Conservation (phyloP, 306 rosid species). For the Mimosa bimucronata region DNA sequence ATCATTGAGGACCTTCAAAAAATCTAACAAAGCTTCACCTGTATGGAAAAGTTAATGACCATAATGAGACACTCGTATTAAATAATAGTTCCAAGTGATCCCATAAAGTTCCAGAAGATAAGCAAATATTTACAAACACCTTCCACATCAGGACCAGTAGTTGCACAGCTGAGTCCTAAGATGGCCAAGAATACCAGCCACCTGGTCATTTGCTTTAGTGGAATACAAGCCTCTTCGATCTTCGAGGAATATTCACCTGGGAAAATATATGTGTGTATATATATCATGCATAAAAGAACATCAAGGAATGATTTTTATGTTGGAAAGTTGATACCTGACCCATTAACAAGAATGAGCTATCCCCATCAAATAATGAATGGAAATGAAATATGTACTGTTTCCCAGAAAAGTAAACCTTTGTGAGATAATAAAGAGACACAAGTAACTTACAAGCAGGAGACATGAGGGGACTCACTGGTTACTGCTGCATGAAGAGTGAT, state of each 20-base stretch:
- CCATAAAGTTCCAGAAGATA: neutral
- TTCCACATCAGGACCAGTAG: slow-evolving; percentile 78
- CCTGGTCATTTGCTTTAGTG: slow-evolving; percentile 47
- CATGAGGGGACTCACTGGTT: neutral
- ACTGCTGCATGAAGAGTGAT: slow-evolving; percentile 28
- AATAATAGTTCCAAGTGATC: neutral
- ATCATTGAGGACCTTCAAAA: slow-evolving; percentile 70
- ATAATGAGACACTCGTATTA: neutral
- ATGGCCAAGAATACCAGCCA: slow-evolving; percentile 60
- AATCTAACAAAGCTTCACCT: slow-evolving; percentile 80
- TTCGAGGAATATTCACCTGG: slow-evolving; percentile 36
- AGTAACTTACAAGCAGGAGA: slow-evolving; percentile 33
- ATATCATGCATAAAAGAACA: neutral
- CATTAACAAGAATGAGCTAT: neutral
- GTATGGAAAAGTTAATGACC: slow-evolving; percentile 32
- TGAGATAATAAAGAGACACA: neutral
- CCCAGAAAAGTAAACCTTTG: neutral
- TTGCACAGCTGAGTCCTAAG: slow-evolving; percentile 52
- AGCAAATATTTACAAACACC: slow-evolving; percentile 47
- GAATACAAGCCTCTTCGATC: slow-evolving; percentile 39
- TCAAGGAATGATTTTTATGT: neutral
- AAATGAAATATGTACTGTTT: neutral
- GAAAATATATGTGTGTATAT: neutral
- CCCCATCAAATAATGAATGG: neutral
- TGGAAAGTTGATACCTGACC: slow-evolving; percentile 1